Conservation (phyloP, 2,329 filamentous ascomycete genomes). For the Microcyclosporella mali region DNA sequence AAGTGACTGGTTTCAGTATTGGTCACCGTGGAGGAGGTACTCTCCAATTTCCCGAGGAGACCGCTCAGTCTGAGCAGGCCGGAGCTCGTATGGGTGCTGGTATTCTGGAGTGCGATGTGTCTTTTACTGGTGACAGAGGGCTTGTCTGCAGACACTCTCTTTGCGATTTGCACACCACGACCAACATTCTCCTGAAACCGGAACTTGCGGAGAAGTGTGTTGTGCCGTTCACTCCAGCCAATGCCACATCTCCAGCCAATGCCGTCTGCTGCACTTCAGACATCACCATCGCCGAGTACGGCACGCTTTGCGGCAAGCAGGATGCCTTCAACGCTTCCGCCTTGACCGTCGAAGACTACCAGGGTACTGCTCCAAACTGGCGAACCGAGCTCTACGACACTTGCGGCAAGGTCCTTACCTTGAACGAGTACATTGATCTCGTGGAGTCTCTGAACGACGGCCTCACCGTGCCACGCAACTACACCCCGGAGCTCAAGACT, state of each 20-base stretch:
- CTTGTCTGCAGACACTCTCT: slow-evolving; percentile 64
- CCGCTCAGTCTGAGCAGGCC: slow-evolving; percentile 52
- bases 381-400: no score
- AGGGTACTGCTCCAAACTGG: slow-evolving; percentile 48
- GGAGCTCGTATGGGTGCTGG: slow-evolving; percentile 63
- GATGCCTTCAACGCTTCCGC: slow-evolving; percentile 54
- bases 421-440: slow-evolving; percentile 57
- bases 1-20: slow-evolving; percentile 52
- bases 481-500: slow-evolving; percentile 63
- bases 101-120: slow-evolving; percentile 61
- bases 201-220: slow-evolving; percentile 60
- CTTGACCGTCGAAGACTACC: slow-evolving; percentile 35
- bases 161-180: slow-evolving; percentile 63
- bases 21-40: slow-evolving; percentile 57
- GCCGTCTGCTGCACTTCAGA: slow-evolving; percentile 68
- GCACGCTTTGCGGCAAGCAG: slow-evolving; percentile 65
- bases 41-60: slow-evolving; percentile 60
- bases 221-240: slow-evolving; percentile 50
- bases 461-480: no score
- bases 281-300: slow-evolving; percentile 61
- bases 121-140: slow-evolving; percentile 58
- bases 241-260: slow-evolving; percentile 44
- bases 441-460: slow-evolving; percentile 50
- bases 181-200: slow-evolving; percentile 58
- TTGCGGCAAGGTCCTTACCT: slow-evolving; percentile 57